Evolutionary conservation across 768 basidiomycete genomes (phyloP).

Genomic region (Lactarius indigo): DNA sequence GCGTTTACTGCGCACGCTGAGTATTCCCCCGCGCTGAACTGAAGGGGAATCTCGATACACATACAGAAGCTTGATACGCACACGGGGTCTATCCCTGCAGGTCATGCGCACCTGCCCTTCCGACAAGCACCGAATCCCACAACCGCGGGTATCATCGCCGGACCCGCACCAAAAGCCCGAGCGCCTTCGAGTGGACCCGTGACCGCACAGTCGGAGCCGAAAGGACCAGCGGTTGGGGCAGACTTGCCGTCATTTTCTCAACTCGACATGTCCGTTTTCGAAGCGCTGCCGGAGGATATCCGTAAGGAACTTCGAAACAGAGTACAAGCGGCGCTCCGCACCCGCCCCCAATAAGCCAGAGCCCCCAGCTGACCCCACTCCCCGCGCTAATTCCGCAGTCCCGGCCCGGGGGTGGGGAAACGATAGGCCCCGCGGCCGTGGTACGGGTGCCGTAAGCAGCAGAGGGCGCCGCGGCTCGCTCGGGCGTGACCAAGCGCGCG

Average conservation of each 20-base stretch:
- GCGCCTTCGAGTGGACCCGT: slow-evolving; percentile 11
- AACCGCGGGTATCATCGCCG: slow-evolving; percentile 3
- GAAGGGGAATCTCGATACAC: slow-evolving; percentile 88
- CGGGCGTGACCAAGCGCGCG: neutral
- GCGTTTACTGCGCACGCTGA: slow-evolving; percentile 66
- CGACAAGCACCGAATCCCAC: slow-evolving; percentile 28
- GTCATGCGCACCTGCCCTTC: slow-evolving; percentile 65
- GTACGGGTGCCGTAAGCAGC: slow-evolving; percentile 11
- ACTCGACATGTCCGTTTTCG: slow-evolving; percentile 65
- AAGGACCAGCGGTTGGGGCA: neutral
- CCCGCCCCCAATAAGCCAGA: slow-evolving; percentile 38
- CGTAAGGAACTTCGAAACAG: slow-evolving; percentile 66
- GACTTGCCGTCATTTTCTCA: slow-evolving; percentile 71
- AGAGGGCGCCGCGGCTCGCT: neutral
- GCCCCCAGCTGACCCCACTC: slow-evolving; percentile 10
- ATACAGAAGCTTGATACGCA: slow-evolving; percentile 78
- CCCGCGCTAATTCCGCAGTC: slow-evolving; percentile 13
- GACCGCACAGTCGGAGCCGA: neutral
- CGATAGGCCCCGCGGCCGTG: slow-evolving; percentile 10
- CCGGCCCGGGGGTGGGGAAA: slow-evolving; percentile 2
- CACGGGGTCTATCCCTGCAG: slow-evolving; percentile 36
- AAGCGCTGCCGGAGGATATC: slow-evolving; percentile 67
- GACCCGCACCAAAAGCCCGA: neutral
- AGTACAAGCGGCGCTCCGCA: slow-evolving; percentile 58
- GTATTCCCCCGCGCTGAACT: slow-evolving; percentile 82